Percentiles rank a stretch among this genome's conserved stretches.
Evolutionary conservation across 192 early-diverging fungal genomes (phyloP).

Genomic region (Anaeromyces robustus): DNA sequence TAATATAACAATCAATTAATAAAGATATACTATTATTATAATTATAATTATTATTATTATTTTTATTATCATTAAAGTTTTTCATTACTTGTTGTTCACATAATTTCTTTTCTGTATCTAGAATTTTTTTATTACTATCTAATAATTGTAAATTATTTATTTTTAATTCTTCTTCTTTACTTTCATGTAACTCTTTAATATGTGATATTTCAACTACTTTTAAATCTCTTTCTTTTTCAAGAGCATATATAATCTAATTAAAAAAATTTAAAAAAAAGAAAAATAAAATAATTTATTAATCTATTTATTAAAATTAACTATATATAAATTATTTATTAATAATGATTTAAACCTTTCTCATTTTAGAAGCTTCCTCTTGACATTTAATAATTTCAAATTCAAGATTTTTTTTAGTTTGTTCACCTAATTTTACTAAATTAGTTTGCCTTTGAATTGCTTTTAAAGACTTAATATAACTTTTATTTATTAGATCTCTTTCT

Average conservation of each 20-base stretch:
- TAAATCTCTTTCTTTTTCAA: constrained; percentile 39
- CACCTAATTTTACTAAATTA: constrained; percentile 32
- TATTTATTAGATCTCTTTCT: constrained; percentile 39
- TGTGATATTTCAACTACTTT: constrained; percentile 23
- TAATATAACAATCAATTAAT: too few relatives aligned
- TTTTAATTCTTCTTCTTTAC: constrained; percentile 36
- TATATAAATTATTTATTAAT: too few relatives aligned
- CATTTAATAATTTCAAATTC: constrained; percentile 41
- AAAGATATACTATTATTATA: background rate
- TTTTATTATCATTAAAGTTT: too few relatives aligned
- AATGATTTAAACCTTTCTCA: constrained; percentile 30
- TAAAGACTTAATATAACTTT: constrained; percentile 37
- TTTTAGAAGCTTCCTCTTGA: constrained; percentile 44
- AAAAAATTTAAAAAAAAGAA: too few relatives aligned
- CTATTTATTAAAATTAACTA: too few relatives aligned
- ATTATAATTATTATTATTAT: background rate
- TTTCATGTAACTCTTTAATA: constrained; percentile 9
- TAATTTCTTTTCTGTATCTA: constrained; percentile 34
- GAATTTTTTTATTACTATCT: constrained; percentile 38
- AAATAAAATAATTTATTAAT: too few relatives aligned
- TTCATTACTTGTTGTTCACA: constrained; percentile 35
- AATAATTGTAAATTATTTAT: constrained; percentile 42
- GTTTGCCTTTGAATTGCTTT: constrained; percentile 31
- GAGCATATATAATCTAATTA: constrained; percentile 29
- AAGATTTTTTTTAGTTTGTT: constrained; percentile 37